Evolutionary conservation across 2,329 filamentous ascomycete species (phyloP).

Genomic region (Fusarium robinianum): DNA sequence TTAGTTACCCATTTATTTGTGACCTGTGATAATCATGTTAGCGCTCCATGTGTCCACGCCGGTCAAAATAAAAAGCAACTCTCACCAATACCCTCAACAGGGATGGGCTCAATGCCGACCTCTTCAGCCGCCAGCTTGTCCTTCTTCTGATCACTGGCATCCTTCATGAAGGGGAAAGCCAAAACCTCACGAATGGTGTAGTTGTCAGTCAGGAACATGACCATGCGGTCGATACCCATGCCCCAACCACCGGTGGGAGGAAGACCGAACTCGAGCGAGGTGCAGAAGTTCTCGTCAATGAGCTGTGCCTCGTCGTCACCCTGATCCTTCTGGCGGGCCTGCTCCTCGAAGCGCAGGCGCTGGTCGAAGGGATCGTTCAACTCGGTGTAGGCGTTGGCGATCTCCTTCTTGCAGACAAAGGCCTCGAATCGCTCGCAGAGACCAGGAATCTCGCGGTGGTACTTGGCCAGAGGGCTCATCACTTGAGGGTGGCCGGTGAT

Average conservation of each 20-base stretch:
- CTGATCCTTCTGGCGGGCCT: constrained; percentile 92
- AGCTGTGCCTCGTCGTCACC: constrained; percentile 97
- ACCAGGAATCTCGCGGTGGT: constrained; percentile 78
- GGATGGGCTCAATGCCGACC: constrained; percentile 35
- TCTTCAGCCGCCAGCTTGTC: constrained; percentile 49
- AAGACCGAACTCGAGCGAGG: constrained; percentile 84
- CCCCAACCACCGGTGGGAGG: constrained; percentile 96
- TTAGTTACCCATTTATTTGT: constrained; percentile 31
- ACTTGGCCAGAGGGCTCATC: constrained; percentile 95
- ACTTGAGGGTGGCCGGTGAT: constrained; percentile 67
- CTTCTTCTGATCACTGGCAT: constrained; percentile 60
- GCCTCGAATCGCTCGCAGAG: constrained; percentile 97
- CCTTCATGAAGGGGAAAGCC: constrained; percentile 98
- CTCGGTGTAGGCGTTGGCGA: constrained; percentile 96
- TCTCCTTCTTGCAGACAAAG: constrained; percentile 79
- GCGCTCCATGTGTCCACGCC: too few relatives aligned
- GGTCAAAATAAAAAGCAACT: background rate
- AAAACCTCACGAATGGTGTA: constrained; percentile 94
- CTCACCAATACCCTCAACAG: constrained; percentile 37
- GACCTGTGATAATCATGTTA: constrained; percentile 26
- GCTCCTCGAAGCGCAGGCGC: constrained; percentile 82
- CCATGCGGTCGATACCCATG: constrained; percentile 91
- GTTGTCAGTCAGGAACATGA: constrained; percentile 96
- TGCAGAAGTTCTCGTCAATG: constrained; percentile 94
- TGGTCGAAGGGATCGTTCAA: constrained; percentile 93